Base-by-base conservation (phyloP, 768 basidiomycete genomes). In the Amanita phalloides region DNA sequence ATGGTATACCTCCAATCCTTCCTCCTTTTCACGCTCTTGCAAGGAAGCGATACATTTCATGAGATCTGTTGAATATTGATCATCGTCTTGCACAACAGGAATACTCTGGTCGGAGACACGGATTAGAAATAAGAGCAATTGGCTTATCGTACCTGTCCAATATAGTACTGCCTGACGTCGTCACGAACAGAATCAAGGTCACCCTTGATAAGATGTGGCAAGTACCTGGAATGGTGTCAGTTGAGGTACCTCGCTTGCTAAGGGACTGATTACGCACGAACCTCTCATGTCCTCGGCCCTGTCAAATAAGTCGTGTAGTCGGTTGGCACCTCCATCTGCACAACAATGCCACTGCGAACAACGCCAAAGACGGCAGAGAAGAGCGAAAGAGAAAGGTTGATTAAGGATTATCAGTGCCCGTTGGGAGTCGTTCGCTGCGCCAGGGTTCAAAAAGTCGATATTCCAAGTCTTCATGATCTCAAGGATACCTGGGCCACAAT, bases 61-160 rank as follows among this genome's bases (percentile, higher is more conserved):
- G 53, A 99, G 75, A 64, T 99, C 96, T 0, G 95, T 98, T n/a
- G 90, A 78, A 61, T 90, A 66, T 62, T 91, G 84, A 61, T 86
- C 80, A 0, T 68, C 56, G 59, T 96, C 94, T 48, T 79, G 66
- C 0, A 81, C 61, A 35, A 95, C 68, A 0, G 66, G 62, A 2
- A 96, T 86, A 30, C 78, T 82, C 90, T 93, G n/a, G 55, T 46
- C 41, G 11, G 10, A 36, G 13, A 10, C 20, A 42, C 25, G 11
- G 53, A 17, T 23, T 32, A 26, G 28, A 21, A 13, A 48, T 21
- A 37, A 26, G 17, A 11, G 10, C 21, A 9, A 48, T 10, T 37
- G 54, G 42, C 38, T 33, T 59, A 75, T 37, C 26, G 11, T 56
- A 87, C 90, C 56, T 75, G 70, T 0, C 68, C 62, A 9, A 68